phyloP scores from a whole-genome alignment of 495 filamentous ascomycete genomes.

The Penicillium canescens region DNA sequence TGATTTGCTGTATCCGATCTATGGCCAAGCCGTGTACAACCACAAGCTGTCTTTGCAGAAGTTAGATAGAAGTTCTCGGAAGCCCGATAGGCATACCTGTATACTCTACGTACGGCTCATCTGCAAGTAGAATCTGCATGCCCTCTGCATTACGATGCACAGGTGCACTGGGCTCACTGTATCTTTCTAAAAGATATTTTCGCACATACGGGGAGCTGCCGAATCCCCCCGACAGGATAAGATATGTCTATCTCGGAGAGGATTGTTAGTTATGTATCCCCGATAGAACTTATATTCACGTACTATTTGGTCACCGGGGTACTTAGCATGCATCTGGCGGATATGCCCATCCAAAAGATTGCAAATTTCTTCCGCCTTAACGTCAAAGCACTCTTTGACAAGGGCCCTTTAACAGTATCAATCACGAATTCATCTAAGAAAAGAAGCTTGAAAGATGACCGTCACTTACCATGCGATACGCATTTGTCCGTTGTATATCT shows the following conservation, averaged over 20 bases:
- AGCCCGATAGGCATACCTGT: neutral
- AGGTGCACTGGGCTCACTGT: conserved; percentile 20
- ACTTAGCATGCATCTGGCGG: conserved; percentile 44
- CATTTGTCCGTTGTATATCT: conserved; percentile 36
- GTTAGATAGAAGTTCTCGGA: neutral
- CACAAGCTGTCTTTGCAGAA: conserved; percentile 47
- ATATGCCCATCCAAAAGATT: conserved; percentile 56
- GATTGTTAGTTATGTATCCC: neutral
- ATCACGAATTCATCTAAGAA: too few relatives aligned
- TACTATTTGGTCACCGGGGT: conserved; percentile 50
- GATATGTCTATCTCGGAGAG: conserved; percentile 37
- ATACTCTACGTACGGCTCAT: conserved; percentile 44
- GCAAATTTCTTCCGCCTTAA: conserved; percentile 54
- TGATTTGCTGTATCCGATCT: conserved; percentile 52
- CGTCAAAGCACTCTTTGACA: conserved; percentile 45
- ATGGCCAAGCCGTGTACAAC: conserved; percentile 57
- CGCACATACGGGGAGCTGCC: conserved; percentile 65
- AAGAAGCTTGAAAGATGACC: too few relatives aligned
- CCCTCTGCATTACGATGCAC: conserved; percentile 36
- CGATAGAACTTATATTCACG: neutral
- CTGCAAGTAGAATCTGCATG: conserved; percentile 48
- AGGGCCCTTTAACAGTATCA: neutral
- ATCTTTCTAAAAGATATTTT: conserved; percentile 41
- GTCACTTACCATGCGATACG: conserved; percentile 28
- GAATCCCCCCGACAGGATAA: conserved; percentile 65